Base-by-base conservation (phyloP, 306 rosid genomes). In the Trichosanthes truncata region DNA sequence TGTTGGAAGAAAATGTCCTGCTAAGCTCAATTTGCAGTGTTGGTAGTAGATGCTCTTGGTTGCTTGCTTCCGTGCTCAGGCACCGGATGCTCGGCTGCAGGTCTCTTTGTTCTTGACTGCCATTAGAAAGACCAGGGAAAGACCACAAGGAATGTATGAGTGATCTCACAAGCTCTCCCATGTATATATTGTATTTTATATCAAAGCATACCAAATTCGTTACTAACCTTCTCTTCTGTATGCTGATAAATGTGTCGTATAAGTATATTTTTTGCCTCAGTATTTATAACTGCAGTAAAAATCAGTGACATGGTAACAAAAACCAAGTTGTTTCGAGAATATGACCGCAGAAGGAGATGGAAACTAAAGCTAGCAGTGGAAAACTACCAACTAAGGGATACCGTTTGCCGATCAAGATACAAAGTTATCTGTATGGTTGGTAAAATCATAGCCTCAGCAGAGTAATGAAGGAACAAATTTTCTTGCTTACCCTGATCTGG, bases 211-310 rank as follows among this genome's bases (percentile, higher is more conserved):
- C 46, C 53, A 75, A 17, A 33, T 40, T 18, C 5, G 29, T 83
- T 40, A 81, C 87, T 49, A 11, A 86, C 89, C 88, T 88, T 86
- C 79, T 88, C 85, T 76, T 84, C 89, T 38, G 87, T 79, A 57
- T 84, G 90, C 90, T 86, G 95, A 79, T 92, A 94, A 77, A 94
- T 89, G 81, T 94, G 93, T 82, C 97, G 89, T 68, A 92, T 78
- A 68, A 94, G 97, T 81, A 92, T 91, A 77, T 89, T 92, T 83
- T 82, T 91, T 67, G 89, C 82, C 75, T 94, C 98, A 17, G 90
- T 91, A 25, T 84, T 84, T 85, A 94, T 89, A 90, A 92, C 98
- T 94, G 93, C 84, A 82, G 65, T 57, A 59, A 69, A 53, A 72
- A 63, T 4, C 52, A 77, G 71, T 48, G 60, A 48, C 17, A 25